phyloP scores from a whole-genome alignment of 164 flowering plant genomes.

The Piper betle region DNA sequence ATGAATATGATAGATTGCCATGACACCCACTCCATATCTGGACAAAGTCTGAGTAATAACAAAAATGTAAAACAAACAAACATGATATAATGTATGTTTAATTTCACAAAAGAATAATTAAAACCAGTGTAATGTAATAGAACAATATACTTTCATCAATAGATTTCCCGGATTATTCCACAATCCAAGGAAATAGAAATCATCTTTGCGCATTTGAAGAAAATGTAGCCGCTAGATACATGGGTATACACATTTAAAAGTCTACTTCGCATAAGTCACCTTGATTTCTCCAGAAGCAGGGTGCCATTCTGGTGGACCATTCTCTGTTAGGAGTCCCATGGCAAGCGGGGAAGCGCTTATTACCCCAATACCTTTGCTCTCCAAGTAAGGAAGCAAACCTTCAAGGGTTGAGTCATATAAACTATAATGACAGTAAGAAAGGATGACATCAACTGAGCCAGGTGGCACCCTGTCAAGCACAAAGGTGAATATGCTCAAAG shows the following conservation, averaged over 20 bases:
- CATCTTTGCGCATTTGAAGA: background rate
- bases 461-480: constrained; percentile 89
- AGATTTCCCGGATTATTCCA: too few relatives aligned
- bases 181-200: too few relatives aligned
- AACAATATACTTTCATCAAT: too few relatives aligned
- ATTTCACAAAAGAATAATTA: too few relatives aligned
- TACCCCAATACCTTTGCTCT: constrained; percentile 83
- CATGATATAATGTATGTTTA: too few relatives aligned
- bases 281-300: constrained; percentile 85
- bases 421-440: constrained; percentile 85
- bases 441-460: constrained; percentile 77
- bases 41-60: too few relatives aligned
- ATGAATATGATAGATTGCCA: too few relatives aligned
- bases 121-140: constrained; percentile 14
- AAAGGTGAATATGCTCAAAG: constrained; percentile 55
- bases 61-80: too few relatives aligned
- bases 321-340: constrained; percentile 94
- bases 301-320: constrained; percentile 96
- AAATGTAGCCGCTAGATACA: background rate
- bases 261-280: constrained; percentile 19
- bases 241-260: too few relatives aligned
- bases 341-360: constrained; percentile 91
- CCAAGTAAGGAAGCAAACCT: constrained; percentile 80
- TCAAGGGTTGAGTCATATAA: constrained; percentile 69
- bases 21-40: too few relatives aligned